phyloP scores from a whole-genome alignment of 169 alveolate species.

The Cryptosporidium ubiquitum region DNA sequence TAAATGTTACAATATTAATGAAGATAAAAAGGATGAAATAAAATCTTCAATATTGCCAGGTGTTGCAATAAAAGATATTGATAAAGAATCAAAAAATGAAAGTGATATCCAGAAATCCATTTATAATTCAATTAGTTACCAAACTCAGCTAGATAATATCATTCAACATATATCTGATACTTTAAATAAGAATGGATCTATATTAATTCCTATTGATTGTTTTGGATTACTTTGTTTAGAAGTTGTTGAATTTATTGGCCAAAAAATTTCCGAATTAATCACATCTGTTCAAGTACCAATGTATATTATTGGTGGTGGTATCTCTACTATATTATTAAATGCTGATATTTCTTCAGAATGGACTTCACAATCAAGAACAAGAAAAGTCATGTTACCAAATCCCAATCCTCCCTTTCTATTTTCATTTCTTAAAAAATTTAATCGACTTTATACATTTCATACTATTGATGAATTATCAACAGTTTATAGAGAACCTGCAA shows the following conservation, averaged over 20 bases:
- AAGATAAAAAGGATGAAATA: neutral
- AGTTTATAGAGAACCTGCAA: conserved; percentile 73
- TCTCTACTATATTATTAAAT: conserved; percentile 36
- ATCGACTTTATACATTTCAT: conserved; percentile 54
- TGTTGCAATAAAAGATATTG: neutral
- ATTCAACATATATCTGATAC: conserved; percentile 14
- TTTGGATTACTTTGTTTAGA: conserved; percentile 49
- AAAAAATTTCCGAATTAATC: conserved; percentile 46
- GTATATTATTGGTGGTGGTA: conserved; percentile 65
- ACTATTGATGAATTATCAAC: conserved; percentile 38
- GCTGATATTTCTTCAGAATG: conserved; percentile 65
- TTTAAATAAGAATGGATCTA: conserved; percentile 38
- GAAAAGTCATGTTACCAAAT: conserved; percentile 60
- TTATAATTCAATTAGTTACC: neutral
- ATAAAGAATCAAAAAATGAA: neutral
- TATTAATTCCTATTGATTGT: conserved; percentile 47
- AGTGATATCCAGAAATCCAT: neutral
- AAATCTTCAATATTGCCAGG: neutral
- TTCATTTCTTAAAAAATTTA: conserved; percentile 33
- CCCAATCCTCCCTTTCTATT: conserved; percentile 67
- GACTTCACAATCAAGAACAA: conserved; percentile 46
- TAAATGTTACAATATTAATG: neutral
- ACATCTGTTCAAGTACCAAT: conserved; percentile 47
- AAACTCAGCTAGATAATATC: conserved; percentile 10
- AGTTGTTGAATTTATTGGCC: conserved; percentile 61